Percentiles rank a stretch among this genome's conserved stretches.
Conservation (phyloP, 75 land plant species). For the Sequoiadendron giganteum region DNA sequence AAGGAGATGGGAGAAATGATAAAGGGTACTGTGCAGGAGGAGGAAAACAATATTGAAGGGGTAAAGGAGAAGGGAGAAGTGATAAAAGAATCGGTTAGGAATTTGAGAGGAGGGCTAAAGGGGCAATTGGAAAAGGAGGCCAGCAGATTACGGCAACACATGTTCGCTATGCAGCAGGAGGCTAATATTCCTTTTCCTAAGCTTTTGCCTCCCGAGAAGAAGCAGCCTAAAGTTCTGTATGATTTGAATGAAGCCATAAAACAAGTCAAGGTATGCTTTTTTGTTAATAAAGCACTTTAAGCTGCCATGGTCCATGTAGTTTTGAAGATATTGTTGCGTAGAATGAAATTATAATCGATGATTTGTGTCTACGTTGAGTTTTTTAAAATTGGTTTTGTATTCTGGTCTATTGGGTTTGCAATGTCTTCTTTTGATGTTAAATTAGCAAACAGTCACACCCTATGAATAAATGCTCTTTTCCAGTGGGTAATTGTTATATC, state of each 20-base stretch:
- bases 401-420: too few species aligned
- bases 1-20: not conserved
- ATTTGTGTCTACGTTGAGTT: too few species aligned
- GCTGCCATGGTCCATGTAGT: too few species aligned
- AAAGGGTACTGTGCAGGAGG: not conserved
- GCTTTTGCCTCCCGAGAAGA: conserved; percentile 37
- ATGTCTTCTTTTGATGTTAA: too few species aligned
- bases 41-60: not conserved
- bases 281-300: too few species aligned
- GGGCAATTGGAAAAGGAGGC: conserved; percentile 34
- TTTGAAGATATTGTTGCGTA: too few species aligned
- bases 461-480: too few species aligned
- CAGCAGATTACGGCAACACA: conserved; percentile 20
- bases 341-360: too few species aligned
- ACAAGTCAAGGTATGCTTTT: conserved; percentile 67
- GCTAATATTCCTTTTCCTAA: conserved; percentile 50
- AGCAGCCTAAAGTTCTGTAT: conserved; percentile 27
- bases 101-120: not conserved
- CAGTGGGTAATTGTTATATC: too few species aligned
- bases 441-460: too few species aligned
- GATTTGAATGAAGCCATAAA: conserved; percentile 75
- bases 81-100: not conserved
- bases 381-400: too few species aligned
- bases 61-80: conserved; percentile 9
- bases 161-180: conserved; percentile 7